Conservation (phyloP, 1,139 yeast genomes). For the Pichia sp. region DNA sequence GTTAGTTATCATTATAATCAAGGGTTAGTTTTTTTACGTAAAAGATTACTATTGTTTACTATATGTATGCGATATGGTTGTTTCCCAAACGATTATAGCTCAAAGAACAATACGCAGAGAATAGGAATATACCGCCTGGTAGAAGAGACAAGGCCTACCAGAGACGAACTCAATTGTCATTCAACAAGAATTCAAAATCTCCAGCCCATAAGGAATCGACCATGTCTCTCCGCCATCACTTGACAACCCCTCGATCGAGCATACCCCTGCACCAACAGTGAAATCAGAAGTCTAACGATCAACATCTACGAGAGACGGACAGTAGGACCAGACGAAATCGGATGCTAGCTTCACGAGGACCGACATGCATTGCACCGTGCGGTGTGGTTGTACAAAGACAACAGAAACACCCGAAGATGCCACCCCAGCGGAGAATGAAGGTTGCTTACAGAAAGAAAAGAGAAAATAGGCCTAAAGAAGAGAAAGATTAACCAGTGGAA, state of each 20-base stretch:
- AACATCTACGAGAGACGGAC: conserved; percentile 18
- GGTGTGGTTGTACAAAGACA: conserved; percentile 20
- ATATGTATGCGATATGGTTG: conserved; percentile 79
- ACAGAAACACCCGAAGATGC: conserved; percentile 23
- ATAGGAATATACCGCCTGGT: conserved; percentile 85
- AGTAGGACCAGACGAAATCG: not conserved
- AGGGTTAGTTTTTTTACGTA: not conserved
- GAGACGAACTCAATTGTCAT: conserved; percentile 11
- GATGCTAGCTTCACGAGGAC: conserved; percentile 35
- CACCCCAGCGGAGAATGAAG: conserved; percentile 18
- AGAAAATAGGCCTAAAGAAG: not conserved
- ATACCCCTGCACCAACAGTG: conserved; percentile 48
- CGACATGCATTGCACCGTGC: conserved; percentile 27
- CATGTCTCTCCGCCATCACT: conserved; percentile 31
- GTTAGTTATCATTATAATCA: not conserved
- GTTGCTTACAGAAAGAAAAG: conserved; percentile 13
- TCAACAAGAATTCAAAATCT: conserved; percentile 56
- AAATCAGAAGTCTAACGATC: conserved; percentile 18
- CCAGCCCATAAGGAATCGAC: conserved; percentile 18
- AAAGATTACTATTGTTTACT: not conserved
- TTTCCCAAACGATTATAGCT: conserved; percentile 86
- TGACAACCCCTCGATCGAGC: conserved; percentile 86
- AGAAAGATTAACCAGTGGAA: not conserved
- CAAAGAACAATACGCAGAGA: conserved; percentile 74
- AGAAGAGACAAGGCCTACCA: conserved; percentile 16